Evolutionary conservation across 495 filamentous ascomycete species (phyloP).

Genomic region (Parmelia sp.): DNA sequence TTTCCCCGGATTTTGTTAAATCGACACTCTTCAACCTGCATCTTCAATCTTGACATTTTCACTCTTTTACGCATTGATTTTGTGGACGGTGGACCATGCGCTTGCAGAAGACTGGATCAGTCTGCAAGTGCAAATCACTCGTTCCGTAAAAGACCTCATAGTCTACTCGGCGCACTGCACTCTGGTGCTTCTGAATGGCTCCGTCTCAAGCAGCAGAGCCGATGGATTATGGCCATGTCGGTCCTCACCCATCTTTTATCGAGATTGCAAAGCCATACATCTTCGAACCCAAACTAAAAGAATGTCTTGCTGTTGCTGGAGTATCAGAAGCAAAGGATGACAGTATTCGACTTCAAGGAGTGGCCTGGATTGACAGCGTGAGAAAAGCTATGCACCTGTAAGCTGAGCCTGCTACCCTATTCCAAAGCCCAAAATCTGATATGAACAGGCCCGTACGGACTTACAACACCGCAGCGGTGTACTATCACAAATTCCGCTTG

Average conservation of each 20-base stretch:
- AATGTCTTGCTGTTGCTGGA: conserved; percentile 48
- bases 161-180: not conserved
- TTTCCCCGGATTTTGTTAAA: conserved; percentile 2
- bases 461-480: conserved; percentile 74
- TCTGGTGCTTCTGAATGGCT: conserved; percentile 24
- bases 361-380: conserved; percentile 75
- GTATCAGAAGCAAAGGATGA: conserved; percentile 61
- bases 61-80: no score
- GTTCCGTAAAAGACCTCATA: not conserved
- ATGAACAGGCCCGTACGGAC: conserved; percentile 64
- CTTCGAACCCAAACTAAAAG: conserved; percentile 55
- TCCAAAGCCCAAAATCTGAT: conserved; percentile 19
- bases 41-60: no score
- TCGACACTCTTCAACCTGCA: no score
- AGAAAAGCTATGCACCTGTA: conserved; percentile 66
- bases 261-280: conserved; percentile 63
- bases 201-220: conserved; percentile 19
- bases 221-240: conserved; percentile 31
- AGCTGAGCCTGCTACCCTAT: conserved; percentile 24
- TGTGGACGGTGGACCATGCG: no score
- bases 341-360: conserved; percentile 62
- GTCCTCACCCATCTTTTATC: conserved; percentile 66
- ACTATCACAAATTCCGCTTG: conserved; percentile 85
- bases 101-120: no score
- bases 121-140: no score